Conservation (phyloP, 225 moss, liverwort and hornwort species). For the Climacium dendroides region DNA sequence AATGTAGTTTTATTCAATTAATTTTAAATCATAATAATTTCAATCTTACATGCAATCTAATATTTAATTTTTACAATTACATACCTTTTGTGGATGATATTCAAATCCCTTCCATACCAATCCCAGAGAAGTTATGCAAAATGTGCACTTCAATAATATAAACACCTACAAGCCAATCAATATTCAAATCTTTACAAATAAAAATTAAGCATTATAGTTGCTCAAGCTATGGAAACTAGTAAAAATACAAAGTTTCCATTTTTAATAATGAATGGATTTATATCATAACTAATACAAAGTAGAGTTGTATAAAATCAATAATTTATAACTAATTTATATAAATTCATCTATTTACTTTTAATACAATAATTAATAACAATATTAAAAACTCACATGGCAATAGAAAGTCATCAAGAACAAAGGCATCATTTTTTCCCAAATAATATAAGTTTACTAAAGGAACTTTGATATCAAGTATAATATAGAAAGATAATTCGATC, state of each 20-base stretch:
- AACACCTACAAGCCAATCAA: conserved; percentile 30
- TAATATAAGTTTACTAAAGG: not conserved
- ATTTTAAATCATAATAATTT: not conserved
- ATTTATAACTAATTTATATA: not conserved
- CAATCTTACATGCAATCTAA: not conserved
- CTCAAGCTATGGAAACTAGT: not conserved
- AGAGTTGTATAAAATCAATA: not conserved
- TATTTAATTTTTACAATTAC: not conserved
- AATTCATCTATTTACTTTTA: not conserved
- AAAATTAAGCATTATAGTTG: conserved; percentile 18
- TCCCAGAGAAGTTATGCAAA: conserved; percentile 25
- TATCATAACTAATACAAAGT: not conserved
- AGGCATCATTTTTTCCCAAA: not conserved
- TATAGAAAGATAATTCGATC: not conserved
- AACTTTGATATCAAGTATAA: not conserved
- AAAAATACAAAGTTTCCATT: not conserved
- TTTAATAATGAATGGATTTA: not conserved
- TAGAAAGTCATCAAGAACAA: not conserved
- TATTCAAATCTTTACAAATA: conserved; percentile 5
- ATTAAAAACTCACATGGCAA: not conserved
- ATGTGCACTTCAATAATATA: conserved; percentile 35
- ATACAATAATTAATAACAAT: not conserved
- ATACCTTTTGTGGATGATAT: conserved; percentile 29
- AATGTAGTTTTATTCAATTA: no score
- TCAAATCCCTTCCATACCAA: conserved; percentile 10